Evolutionary conservation across 1,284 basidiomycete genomes (phyloP), one percentile per base, ranked within the genome.

Genomic region (Vanrija humicola): DNA sequence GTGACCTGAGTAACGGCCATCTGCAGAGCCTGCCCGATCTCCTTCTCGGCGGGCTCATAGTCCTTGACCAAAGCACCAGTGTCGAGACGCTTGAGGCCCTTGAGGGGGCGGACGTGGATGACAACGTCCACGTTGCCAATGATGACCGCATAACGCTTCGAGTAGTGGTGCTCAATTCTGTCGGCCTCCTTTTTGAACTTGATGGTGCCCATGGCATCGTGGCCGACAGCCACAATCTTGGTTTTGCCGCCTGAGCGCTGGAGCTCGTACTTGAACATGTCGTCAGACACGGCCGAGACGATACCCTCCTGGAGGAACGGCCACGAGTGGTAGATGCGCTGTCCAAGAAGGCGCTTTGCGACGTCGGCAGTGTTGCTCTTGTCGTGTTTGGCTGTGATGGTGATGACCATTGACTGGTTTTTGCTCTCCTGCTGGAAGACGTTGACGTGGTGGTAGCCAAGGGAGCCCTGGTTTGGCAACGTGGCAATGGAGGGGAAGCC

Each of bases 401-500:
- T 85, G 38, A 98, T 82, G 48, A 98, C 80, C 84, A 99, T 92
- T 5, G 90, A 93, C 74, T 92, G 89, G 77, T 93, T 94, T 42
- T 86, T 82, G 61, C 86, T 90, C 71, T 96, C 93, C 5, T 85
- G 81, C 52, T 93, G 90, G 77, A 98, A 96, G 8, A 98, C 86
- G 69, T 92, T 97, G 65, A 98, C 93, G 38, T 88, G 85, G 69
- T 98, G 94, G 74, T 85, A 83, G 15, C 86, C 90, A 9, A 98
- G 81, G 19, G 81, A 77, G 2, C 87, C 86, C 5, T 83, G 84
- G 71, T 93, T 84, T 0, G 89, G 89, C 3, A 98, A 81, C 0
- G 93, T 98, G 63, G 95, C 84, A 28, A 98, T 80, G 0, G 92
- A 94, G 0, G 95, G 95, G 82, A 98, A 98, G 18, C 96, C 95